A percentile compares a stretch with the other conserved stretches of the same genome.
phyloP scores from a whole-genome alignment of 2,329 filamentous ascomycete genomes.

The Exophiala spinifera region DNA sequence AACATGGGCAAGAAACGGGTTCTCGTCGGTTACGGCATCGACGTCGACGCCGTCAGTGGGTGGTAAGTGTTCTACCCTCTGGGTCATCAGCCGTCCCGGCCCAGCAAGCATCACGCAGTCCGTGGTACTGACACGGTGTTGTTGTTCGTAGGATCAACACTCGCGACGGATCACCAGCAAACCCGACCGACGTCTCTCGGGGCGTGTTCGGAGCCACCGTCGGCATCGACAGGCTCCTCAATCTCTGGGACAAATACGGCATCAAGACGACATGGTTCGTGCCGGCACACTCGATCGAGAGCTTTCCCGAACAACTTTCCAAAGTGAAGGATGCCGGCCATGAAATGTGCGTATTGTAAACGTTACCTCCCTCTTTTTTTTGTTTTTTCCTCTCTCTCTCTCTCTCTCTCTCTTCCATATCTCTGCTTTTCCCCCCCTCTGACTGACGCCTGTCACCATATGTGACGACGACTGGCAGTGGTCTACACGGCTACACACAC shows the following conservation, averaged over 20 bases:
- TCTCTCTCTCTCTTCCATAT: too few species aligned
- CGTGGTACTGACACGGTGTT: too few species aligned
- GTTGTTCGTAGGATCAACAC: conserved; percentile 36
- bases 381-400: too few species aligned
- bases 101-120: too few species aligned
- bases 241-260: conserved; percentile 49
- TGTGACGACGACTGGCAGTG: conserved; percentile 34
- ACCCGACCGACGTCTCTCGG: conserved; percentile 66
- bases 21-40: conserved; percentile 62
- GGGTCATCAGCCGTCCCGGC: conserved; percentile 8
- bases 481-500: conserved; percentile 69
- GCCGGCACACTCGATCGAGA: conserved; percentile 57
- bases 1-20: conserved; percentile 46
- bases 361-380: neutral
- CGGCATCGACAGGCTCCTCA: conserved; percentile 64
- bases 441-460: too few species aligned
- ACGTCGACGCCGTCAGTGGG: conserved; percentile 70
- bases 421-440: too few species aligned
- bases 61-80: conserved; percentile 46
- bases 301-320: conserved; percentile 49
- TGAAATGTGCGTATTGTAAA: conserved; percentile 51
- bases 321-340: conserved; percentile 58
- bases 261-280: conserved; percentile 59
- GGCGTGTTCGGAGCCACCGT: conserved; percentile 67
- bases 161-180: conserved; percentile 34